Conservation (phyloP, 139 green algal species). For the Zygnema cylindricum region DNA sequence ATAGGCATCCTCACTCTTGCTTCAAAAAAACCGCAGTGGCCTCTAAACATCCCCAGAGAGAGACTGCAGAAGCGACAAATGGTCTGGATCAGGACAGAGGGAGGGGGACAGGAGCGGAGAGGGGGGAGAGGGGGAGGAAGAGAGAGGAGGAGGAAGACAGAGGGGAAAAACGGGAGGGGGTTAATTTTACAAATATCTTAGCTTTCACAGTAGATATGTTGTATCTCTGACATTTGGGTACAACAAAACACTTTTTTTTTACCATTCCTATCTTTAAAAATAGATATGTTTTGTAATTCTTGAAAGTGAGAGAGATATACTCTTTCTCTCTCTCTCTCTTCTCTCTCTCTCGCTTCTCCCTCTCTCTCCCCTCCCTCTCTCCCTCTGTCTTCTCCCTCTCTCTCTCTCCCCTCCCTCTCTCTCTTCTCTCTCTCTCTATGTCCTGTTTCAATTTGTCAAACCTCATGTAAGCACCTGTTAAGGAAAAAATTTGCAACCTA, state of each 20-base stretch:
- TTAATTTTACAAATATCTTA: neutral
- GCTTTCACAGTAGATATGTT: neutral
- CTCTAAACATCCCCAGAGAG: no score
- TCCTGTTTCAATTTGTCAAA: neutral
- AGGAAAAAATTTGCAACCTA: no score
- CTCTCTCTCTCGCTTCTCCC: neutral
- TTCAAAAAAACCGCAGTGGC: no score
- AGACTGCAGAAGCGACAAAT: no score
- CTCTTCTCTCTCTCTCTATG: neutral
- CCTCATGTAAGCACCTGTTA: neutral
- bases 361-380: neutral
- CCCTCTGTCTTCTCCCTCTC: neutral
- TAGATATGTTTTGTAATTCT: neutral
- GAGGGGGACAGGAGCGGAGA: constrained; percentile 69
- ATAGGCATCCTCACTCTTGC: neutral
- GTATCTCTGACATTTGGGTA: neutral
- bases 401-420: neutral
- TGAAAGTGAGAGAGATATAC: no score
- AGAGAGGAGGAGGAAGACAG: neutral
- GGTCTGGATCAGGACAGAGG: constrained; percentile 92
- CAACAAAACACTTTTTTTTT: no score
- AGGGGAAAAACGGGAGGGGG: neutral
- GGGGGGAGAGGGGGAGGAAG: neutral
- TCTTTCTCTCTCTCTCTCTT: neutral
- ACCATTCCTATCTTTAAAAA: neutral